Percentiles rank a stretch among this genome's conserved stretches.
Evolutionary conservation across 2,329 filamentous ascomycete genomes (phyloP).

Genomic region (Onygenales sp.): DNA sequence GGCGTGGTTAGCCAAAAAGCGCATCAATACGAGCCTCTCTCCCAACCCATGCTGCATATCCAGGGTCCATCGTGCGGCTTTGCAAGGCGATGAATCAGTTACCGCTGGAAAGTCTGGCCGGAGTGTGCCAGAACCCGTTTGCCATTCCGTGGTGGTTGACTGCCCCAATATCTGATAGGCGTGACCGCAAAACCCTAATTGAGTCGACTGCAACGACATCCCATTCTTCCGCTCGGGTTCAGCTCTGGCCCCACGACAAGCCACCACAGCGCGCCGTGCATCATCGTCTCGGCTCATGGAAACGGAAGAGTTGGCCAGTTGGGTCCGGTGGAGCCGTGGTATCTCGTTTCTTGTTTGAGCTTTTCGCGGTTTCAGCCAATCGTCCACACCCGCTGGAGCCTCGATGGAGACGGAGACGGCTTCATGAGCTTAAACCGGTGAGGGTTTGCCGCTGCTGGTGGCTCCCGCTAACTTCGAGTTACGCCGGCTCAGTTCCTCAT

Average conservation of each 20-base stretch:
- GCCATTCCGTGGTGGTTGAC: too few species aligned
- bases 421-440: constrained; percentile 1
- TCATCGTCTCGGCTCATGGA: neutral
- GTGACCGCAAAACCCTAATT: too few species aligned
- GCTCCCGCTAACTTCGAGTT: neutral
- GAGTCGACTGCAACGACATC: too few species aligned
- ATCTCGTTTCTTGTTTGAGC: neutral
- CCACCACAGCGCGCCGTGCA: neutral
- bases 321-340: neutral
- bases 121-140: too few species aligned
- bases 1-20: neutral
- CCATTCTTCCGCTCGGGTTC: too few species aligned
- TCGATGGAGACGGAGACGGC: neutral
- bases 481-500: neutral
- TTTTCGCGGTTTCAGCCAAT: neutral
- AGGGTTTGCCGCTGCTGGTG: neutral
- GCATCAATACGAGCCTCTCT: neutral
- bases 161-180: too few species aligned
- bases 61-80: neutral
- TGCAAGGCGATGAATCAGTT: neutral
- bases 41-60: neutral
- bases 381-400: neutral
- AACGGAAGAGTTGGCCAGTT: neutral
- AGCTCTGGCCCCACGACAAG: neutral
- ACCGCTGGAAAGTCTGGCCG: too few species aligned